Conservation (phyloP, 176 grass and related monocot genomes). For the Oryza australiensis region DNA sequence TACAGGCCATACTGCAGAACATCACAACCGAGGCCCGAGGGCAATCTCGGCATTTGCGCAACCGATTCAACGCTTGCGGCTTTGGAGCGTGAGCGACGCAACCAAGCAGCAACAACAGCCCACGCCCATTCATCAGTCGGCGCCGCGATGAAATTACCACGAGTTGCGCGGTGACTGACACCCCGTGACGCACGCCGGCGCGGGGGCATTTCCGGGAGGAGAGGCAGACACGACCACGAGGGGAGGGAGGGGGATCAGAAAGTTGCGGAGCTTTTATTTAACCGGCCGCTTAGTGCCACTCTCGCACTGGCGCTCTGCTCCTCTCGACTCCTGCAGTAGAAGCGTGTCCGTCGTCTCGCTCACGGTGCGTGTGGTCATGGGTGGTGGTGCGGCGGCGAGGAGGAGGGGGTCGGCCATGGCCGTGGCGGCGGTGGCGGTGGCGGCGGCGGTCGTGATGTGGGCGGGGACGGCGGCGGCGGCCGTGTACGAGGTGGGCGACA, state of each 20-base stretch:
- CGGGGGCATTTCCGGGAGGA: conserved; percentile 29
- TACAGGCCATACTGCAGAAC: background rate
- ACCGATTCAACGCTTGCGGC: background rate
- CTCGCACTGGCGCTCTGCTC: background rate
- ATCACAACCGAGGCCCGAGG: background rate
- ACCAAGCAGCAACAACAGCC: background rate
- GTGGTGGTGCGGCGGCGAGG: background rate
- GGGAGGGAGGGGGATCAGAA: conserved; percentile 3
- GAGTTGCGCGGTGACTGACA: background rate
- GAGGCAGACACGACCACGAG: too few species aligned
- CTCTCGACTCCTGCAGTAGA: background rate
- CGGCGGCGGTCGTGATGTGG: background rate
- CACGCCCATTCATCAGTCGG: background rate
- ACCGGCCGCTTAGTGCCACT: background rate
- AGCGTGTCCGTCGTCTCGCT: background rate
- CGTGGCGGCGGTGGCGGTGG: background rate
- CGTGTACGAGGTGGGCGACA: conserved; percentile 67
- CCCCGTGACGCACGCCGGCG: background rate
- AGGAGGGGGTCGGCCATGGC: background rate
- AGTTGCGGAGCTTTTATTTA: conserved; percentile 35
- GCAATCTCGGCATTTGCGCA: background rate
- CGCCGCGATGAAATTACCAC: background rate
- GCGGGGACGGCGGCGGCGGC: conserved; percentile 44
- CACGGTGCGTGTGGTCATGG: conserved; percentile 23
- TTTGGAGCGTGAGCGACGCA: too few species aligned